Percentiles rank a stretch among this genome's conserved stretches.
Evolutionary conservation across 805 yeast species (phyloP).

Genomic region (Clavispora carvajalis): DNA sequence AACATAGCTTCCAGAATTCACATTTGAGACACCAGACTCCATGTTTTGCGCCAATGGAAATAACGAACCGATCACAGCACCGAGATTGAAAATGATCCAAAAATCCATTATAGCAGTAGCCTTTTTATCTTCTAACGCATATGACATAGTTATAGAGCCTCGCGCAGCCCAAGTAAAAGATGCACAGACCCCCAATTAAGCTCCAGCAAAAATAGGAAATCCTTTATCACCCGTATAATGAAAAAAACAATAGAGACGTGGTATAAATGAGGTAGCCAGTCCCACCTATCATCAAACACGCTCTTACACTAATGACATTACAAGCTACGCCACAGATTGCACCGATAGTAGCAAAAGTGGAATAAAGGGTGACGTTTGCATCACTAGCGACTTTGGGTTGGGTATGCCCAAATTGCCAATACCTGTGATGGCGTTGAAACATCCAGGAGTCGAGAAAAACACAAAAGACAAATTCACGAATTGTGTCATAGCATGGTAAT

Average conservation of each 20-base stretch:
- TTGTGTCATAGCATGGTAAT: slow-evolving; percentile 37
- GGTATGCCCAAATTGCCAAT: slow-evolving; percentile 44
- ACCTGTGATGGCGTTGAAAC: slow-evolving; percentile 48
- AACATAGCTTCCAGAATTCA: slow-evolving; percentile 46
- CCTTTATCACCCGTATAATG: slow-evolving; percentile 43
- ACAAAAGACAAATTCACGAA: slow-evolving; percentile 43
- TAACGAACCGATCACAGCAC: slow-evolving; percentile 55
- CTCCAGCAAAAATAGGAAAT: slow-evolving; percentile 52
- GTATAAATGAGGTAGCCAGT: slow-evolving; percentile 51
- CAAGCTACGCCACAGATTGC: slow-evolving; percentile 53
- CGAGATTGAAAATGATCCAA: slow-evolving; percentile 59
- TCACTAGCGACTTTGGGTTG: slow-evolving; percentile 38
- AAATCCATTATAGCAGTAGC: slow-evolving; percentile 50
- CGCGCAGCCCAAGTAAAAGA: slow-evolving; percentile 56
- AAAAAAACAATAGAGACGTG: slow-evolving; percentile 46
- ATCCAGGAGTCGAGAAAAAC: slow-evolving; percentile 47
- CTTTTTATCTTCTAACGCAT: slow-evolving; percentile 49
- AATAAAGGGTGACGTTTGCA: slow-evolving; percentile 48
- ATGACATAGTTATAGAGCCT: slow-evolving; percentile 52
- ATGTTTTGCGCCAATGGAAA: slow-evolving; percentile 54
- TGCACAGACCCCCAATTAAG: slow-evolving; percentile 53
- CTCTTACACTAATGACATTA: slow-evolving; percentile 44
- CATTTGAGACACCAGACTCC: slow-evolving; percentile 28
- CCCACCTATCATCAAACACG: slow-evolving; percentile 47
- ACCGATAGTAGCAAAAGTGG: slow-evolving; percentile 53